phyloP scores from a whole-genome alignment of 192 early-diverging fungal species.

The Globomyces pollinis-pini region DNA sequence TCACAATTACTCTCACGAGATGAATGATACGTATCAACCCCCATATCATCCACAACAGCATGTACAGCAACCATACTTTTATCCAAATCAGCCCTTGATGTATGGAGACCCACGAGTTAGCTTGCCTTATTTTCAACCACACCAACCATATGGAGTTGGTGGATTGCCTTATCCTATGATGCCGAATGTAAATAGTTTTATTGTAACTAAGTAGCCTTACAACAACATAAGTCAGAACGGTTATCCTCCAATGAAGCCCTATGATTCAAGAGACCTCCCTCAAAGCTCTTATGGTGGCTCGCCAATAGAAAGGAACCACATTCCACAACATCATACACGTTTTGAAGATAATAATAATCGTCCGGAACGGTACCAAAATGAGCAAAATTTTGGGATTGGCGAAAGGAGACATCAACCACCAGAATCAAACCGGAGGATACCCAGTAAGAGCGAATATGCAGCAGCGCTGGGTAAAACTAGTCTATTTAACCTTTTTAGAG shows the following conservation, averaged over 20 bases:
- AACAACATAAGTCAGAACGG: neutral
- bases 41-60: neutral
- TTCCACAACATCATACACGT: no score
- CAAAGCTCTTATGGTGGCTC: no score
- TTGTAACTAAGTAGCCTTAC: neutral
- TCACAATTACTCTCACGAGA: neutral
- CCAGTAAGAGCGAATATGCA: constrained; percentile 1
- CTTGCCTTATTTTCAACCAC: neutral
- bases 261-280: neutral
- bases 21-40: neutral
- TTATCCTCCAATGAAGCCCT: neutral
- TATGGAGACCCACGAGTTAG: neutral
- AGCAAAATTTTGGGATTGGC: neutral
- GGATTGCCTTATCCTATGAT: no score
- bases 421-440: neutral
- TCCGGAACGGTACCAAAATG: neutral
- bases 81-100: neutral
- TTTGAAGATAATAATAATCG: no score
- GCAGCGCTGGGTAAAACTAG: neutral
- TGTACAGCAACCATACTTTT: neutral
- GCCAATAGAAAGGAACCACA: no score
- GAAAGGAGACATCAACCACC: neutral
- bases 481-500: neutral
- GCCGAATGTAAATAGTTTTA: no score
- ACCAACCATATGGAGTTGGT: no score